phyloP scores from a whole-genome alignment of 129 eudicot species.

The Logfia minima region DNA sequence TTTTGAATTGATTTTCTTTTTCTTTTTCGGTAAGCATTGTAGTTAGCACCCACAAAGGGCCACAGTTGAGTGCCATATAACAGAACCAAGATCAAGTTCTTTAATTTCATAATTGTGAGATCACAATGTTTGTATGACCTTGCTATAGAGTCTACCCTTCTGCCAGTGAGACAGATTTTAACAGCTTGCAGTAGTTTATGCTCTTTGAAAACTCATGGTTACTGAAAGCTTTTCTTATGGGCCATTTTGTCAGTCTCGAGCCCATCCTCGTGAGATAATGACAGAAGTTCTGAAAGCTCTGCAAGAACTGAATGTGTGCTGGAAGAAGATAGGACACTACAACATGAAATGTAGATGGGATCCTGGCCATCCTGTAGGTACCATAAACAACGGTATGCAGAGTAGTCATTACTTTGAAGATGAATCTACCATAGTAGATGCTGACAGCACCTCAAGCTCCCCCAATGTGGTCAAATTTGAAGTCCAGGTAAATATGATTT shows the following conservation, averaged over 20 bases:
- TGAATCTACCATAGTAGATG: slow-evolving; percentile 68
- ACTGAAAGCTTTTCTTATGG: not conserved
- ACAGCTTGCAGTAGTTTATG: not conserved
- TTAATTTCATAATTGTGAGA: too few species aligned
- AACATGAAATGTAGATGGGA: slow-evolving; percentile 95
- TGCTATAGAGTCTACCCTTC: not conserved
- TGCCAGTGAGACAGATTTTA: not conserved
- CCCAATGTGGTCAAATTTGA: slow-evolving; percentile 83
- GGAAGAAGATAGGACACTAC: slow-evolving; percentile 96
- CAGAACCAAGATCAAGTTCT: not conserved
- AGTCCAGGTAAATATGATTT: slow-evolving; percentile 60
- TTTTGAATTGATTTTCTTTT: not conserved
- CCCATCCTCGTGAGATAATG: slow-evolving; percentile 97
- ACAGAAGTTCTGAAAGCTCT: slow-evolving; percentile 88
- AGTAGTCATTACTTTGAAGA: slow-evolving; percentile 64
- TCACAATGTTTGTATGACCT: too few species aligned
- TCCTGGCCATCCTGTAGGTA: slow-evolving; percentile 33
- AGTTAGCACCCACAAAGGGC: not conserved
- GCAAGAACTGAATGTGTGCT: slow-evolving; percentile 86
- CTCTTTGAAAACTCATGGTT: not conserved
- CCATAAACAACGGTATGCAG: slow-evolving; percentile 47
- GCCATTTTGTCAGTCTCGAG: slow-evolving; percentile 64
- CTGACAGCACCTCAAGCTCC: slow-evolving; percentile 44
- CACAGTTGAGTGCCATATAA: not conserved
- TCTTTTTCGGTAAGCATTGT: too few species aligned